These are phyloP conservation scores for Agastache rugosa DNA, from an alignment of 257 asterid species.

Conservation along the genomic window DNA sequence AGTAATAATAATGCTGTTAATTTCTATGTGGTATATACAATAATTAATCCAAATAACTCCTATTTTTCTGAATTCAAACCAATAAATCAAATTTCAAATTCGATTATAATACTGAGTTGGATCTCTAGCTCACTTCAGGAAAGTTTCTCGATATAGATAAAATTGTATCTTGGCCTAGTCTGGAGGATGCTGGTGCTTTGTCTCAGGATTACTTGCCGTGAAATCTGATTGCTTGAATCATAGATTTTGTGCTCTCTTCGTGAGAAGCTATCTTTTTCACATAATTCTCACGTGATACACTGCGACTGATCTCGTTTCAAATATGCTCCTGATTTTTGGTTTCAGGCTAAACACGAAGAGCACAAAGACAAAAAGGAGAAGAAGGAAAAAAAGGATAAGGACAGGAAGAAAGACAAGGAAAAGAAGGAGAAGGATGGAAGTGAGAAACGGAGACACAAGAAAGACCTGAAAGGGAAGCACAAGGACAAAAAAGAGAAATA, in stretches of 20 bases:
- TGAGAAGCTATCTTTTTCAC: neutral
- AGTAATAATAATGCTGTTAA: neutral
- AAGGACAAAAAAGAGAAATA: conserved; percentile 67
- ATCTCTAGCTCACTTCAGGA: neutral
- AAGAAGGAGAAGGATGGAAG: conserved; percentile 69
- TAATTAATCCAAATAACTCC: neutral
- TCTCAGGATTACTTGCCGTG: neutral
- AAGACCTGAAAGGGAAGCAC: conserved; percentile 66
- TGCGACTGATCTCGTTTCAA: neutral
- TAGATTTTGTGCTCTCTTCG: neutral
- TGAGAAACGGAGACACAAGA: conserved; percentile 67
- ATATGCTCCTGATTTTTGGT: conserved; percentile 34
- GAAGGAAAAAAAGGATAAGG: conserved; percentile 74
- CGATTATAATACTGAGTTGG: neutral
- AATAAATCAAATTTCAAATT: neutral
- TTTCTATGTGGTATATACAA: neutral
- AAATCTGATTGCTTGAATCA: conserved; percentile 7
- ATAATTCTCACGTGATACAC: neutral
- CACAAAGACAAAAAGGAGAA: conserved; percentile 61
- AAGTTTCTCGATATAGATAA: neutral
- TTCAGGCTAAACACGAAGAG: conserved; percentile 71
- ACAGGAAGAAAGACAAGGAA: conserved; percentile 63
- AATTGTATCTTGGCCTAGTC: neutral
- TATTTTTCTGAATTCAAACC: neutral
- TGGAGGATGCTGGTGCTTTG: neutral